Evolutionary conservation across 2,329 filamentous ascomycete genomes (phyloP), one percentile per base, ranked within the genome.

Genomic region (Dothideomycetes sp.): DNA sequence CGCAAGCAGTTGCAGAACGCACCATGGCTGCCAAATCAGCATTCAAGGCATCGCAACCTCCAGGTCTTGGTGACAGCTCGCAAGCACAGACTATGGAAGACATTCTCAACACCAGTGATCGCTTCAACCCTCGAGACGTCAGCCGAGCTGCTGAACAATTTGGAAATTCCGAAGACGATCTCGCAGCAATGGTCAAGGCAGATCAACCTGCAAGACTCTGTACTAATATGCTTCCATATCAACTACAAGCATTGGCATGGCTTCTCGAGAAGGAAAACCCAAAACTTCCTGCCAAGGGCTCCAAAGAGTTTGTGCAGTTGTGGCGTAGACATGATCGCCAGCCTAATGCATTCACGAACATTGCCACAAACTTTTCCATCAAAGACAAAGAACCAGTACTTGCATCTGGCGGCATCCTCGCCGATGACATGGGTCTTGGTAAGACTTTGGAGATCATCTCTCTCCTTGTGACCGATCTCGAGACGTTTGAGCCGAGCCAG

Each of bases 361-460:
- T 84, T 48, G 84, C 80, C 45, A 89, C 78, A 0, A 79, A 79
- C 38, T 88, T 79, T 55, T 72, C 76, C 1, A 48, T 60, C 8
- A 77, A 72, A 7, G 59, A 57, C 0, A 59, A 58, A 3, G 60
- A 70, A 1, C 85, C 85, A 0, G 59, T 64, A 1, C 69, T 94
- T 16, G 76, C 84, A 5, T 84, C 78, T 35, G 87, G 87, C 13
- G 87, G 87, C 22, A 87, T 94, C 35, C 70, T 94, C 7, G 85
- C 86, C 2, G 87, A 94, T 57, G 87, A 94, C 53, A 94, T 94
- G 88, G 87, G 87, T 3, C 64, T 94, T 4, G 87, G 87, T 17
- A 94, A 94, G 64, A 94, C 87, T 0, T 70, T 94, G 7, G 83
- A 94, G 56, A 73, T 87, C 33, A 89, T 94, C 50, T 83, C 84